Evolutionary conservation across 2,329 filamentous ascomycete species (phyloP).

Genomic region (Mycosphaerella sp.): DNA sequence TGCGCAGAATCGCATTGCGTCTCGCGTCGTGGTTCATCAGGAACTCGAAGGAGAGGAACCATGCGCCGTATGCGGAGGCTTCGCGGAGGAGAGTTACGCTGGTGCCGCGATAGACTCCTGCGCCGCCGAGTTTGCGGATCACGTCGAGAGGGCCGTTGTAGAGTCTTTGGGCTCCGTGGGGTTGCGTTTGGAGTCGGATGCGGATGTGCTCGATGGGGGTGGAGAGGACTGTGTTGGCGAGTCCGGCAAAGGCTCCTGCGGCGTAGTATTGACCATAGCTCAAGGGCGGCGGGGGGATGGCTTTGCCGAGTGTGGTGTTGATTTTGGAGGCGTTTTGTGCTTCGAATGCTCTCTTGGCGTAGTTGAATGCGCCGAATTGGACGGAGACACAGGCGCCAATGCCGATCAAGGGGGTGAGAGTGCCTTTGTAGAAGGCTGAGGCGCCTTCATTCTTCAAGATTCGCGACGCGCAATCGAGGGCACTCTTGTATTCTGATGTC

Average conservation of each 20-base stretch:
- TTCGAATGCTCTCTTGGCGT: slow-evolving; percentile 81
- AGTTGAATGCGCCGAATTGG: slow-evolving; percentile 96
- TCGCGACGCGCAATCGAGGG: slow-evolving; percentile 69
- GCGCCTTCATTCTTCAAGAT: slow-evolving; percentile 87
- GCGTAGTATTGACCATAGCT: slow-evolving; percentile 83
- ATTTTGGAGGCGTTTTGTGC: slow-evolving; percentile 53
- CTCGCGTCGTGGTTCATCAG: slow-evolving; percentile 86
- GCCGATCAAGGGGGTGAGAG: slow-evolving; percentile 85
- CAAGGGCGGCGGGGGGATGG: slow-evolving; percentile 43
- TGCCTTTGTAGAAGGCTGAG: slow-evolving; percentile 96
- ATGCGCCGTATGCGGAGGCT: slow-evolving; percentile 88
- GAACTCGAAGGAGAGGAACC: slow-evolving; percentile 94
- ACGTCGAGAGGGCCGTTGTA: slow-evolving; percentile 87
- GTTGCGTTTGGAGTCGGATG: slow-evolving; percentile 93
- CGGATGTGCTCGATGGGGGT: slow-evolving; percentile 94
- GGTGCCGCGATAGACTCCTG: slow-evolving; percentile 79
- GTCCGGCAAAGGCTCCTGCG: slow-evolving; percentile 83
- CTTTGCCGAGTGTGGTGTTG: slow-evolving; percentile 31
- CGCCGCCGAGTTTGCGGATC: slow-evolving; percentile 70
- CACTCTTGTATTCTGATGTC: slow-evolving; percentile 70
- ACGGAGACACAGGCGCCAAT: slow-evolving; percentile 95
- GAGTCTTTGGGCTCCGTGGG: slow-evolving; percentile 70
- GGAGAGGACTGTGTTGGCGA: slow-evolving; percentile 83
- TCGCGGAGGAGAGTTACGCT: slow-evolving; percentile 81
- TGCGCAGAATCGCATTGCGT: slow-evolving; percentile 68